Conservation (phyloP, 352 stramenopile species). For the Phytophthora vignae region DNA sequence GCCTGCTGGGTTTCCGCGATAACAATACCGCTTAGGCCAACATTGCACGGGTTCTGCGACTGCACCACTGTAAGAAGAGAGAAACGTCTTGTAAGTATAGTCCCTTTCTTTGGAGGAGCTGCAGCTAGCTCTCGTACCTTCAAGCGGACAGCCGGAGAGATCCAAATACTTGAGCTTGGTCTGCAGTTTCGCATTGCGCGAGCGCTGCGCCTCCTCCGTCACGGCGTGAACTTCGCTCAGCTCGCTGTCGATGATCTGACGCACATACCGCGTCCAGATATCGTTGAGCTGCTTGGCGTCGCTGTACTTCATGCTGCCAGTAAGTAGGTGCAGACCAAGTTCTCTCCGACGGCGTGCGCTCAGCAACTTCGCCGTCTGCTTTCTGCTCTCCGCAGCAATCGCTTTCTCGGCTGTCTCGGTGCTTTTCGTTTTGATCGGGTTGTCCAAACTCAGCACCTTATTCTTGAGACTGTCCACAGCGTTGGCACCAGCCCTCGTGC, state of each 20-base stretch:
- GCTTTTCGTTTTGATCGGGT: conserved; percentile 61
- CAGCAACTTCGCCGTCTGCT: conserved; percentile 65
- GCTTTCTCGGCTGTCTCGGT: conserved; percentile 37
- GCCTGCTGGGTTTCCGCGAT: conserved; percentile 70
- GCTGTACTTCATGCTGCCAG: conserved; percentile 57
- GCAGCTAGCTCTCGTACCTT: conserved; percentile 45
- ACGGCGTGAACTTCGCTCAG: conserved; percentile 35
- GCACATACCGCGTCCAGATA: conserved; percentile 73
- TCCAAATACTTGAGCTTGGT: conserved; percentile 70
- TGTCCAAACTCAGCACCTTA: conserved; percentile 84
- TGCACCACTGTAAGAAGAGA: conserved; percentile 49
- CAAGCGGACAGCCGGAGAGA: conserved; percentile 71
- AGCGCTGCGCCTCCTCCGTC: conserved; percentile 27
- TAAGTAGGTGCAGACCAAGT: conserved; percentile 63
- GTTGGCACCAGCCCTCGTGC: conserved; percentile 17
- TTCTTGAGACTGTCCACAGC: conserved; percentile 73
- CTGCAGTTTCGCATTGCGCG: conserved; percentile 43
- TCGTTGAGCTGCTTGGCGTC: conserved; percentile 69
- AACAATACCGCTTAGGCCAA: conserved; percentile 63
- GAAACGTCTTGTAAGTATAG: neutral
- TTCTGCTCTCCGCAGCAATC: conserved; percentile 36
- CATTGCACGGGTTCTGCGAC: conserved; percentile 63
- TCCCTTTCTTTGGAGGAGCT: neutral
- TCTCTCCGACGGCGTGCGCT: conserved; percentile 68
- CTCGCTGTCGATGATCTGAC: conserved; percentile 59